Evolutionary conservation across 2,329 filamentous ascomycete species (phyloP).

Genomic region (Trichoderma gracile): DNA sequence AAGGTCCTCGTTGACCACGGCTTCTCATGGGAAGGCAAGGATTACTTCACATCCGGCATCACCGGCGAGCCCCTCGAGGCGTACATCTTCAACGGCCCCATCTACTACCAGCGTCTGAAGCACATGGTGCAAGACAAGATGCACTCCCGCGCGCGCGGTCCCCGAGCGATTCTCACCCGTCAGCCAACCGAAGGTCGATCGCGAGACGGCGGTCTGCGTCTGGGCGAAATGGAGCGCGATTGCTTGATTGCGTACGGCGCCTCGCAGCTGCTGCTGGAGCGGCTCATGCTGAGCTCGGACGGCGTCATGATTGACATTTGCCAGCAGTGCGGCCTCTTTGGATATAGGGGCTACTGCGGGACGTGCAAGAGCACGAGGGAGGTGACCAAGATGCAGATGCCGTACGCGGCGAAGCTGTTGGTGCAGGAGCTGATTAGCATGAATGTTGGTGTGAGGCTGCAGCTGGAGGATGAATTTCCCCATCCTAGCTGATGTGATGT

Average conservation of each 20-base stretch:
- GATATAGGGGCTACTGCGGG: slow-evolving; percentile 92
- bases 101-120: slow-evolving; percentile 99
- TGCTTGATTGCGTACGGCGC: slow-evolving; percentile 97
- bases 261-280: slow-evolving; percentile 85
- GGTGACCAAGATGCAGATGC: slow-evolving; percentile 92
- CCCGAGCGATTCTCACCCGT: slow-evolving; percentile 85
- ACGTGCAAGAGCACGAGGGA: slow-evolving; percentile 82
- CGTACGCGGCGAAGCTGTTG: slow-evolving; percentile 93
- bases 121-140: slow-evolving; percentile 99
- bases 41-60: slow-evolving; percentile 92
- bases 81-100: slow-evolving; percentile 97
- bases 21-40: slow-evolving; percentile 96
- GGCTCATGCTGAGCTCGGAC: slow-evolving; percentile 92
- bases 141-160: slow-evolving; percentile 91
- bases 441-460: slow-evolving; percentile 93
- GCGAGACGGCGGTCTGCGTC: slow-evolving; percentile 82
- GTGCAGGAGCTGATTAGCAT: slow-evolving; percentile 97
- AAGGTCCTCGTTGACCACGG: slow-evolving; percentile 80
- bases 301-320: slow-evolving; percentile 91
- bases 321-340: slow-evolving; percentile 91
- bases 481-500: slow-evolving; percentile 48
- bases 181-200: slow-evolving; percentile 97
- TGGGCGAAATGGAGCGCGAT: slow-evolving; percentile 99
- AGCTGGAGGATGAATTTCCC: slow-evolving; percentile 92
- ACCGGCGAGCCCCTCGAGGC: slow-evolving; percentile 92